A percentile compares a stretch with the other conserved stretches of the same genome.
Evolutionary conservation across 345 rosid species (phyloP).

Genomic region (Leavenworthia alabamica): DNA sequence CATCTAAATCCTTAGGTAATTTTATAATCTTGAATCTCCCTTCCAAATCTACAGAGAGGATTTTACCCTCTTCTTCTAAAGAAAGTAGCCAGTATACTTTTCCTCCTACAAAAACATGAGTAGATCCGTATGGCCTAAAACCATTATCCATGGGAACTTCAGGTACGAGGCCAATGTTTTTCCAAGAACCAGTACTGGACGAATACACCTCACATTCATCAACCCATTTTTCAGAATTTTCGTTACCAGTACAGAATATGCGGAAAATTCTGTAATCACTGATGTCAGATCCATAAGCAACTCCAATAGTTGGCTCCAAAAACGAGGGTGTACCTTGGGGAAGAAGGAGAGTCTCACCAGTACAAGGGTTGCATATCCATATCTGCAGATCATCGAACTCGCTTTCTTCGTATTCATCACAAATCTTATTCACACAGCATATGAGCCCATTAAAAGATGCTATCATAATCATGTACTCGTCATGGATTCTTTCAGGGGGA

Average conservation of each 20-base stretch:
- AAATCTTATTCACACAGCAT: background rate
- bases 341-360: constrained; percentile 20
- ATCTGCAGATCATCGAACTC: constrained; percentile 23
- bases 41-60: constrained; percentile 16
- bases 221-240: background rate
- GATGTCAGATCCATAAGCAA: constrained; percentile 24
- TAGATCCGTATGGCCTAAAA: background rate
- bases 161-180: constrained; percentile 26
- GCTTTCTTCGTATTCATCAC: background rate
- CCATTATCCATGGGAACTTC: constrained; percentile 9
- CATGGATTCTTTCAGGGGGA: background rate
- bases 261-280: constrained; percentile 33
- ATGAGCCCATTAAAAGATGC: constrained; percentile 14
- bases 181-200: constrained; percentile 31
- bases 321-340: constrained; percentile 27
- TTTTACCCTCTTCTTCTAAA: background rate
- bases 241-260: constrained; percentile 6
- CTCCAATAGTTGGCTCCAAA: constrained; percentile 25
- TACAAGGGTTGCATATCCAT: constrained; percentile 30
- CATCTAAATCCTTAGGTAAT: background rate
- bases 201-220: constrained; percentile 33
- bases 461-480: background rate
- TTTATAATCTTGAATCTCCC: background rate
- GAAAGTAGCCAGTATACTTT: constrained; percentile 31
- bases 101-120: constrained; percentile 15